Evolutionary conservation across 768 basidiomycete species (phyloP).

Genomic region (Agaricus bisporus): DNA sequence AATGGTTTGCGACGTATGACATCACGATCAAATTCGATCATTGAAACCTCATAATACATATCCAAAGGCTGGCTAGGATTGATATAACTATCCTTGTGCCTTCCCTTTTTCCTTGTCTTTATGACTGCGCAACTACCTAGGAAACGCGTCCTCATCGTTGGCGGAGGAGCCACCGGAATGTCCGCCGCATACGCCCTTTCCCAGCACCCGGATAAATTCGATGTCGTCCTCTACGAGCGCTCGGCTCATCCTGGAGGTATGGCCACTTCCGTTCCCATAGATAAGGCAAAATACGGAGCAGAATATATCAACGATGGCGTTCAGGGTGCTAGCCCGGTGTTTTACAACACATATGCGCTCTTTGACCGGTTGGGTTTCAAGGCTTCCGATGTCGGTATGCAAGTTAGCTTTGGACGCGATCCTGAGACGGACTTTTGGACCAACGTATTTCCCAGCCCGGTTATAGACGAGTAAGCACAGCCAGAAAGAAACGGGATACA

Average conservation of each 20-base stretch:
- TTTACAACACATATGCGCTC: conserved; percentile 25
- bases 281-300: conserved; percentile 20
- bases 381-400: conserved; percentile 24
- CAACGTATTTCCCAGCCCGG: conserved; percentile 25
- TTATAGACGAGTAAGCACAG: conserved; percentile 20
- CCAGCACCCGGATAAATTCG: conserved; percentile 22
- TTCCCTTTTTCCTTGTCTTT: neutral
- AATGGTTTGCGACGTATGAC: too few species aligned
- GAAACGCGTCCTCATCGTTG: conserved; percentile 24
- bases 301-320: conserved; percentile 28
- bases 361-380: conserved; percentile 25
- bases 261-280: conserved; percentile 23
- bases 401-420: conserved; percentile 26
- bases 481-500: too few species aligned
- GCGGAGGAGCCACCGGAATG: conserved; percentile 25
- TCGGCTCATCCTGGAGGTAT: conserved; percentile 23
- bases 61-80: conserved; percentile 28
- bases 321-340: conserved; percentile 26
- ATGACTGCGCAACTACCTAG: neutral
- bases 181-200: conserved; percentile 27
- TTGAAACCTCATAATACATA: conserved; percentile 9
- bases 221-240: conserved; percentile 22
- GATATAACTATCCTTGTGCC: conserved; percentile 26
- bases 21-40: too few species aligned
- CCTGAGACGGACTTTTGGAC: conserved; percentile 24